Percentiles rank a stretch among this genome's conserved stretches.
phyloP scores from a whole-genome alignment of 139 green algal species.

The Chlorella sp. region DNA sequence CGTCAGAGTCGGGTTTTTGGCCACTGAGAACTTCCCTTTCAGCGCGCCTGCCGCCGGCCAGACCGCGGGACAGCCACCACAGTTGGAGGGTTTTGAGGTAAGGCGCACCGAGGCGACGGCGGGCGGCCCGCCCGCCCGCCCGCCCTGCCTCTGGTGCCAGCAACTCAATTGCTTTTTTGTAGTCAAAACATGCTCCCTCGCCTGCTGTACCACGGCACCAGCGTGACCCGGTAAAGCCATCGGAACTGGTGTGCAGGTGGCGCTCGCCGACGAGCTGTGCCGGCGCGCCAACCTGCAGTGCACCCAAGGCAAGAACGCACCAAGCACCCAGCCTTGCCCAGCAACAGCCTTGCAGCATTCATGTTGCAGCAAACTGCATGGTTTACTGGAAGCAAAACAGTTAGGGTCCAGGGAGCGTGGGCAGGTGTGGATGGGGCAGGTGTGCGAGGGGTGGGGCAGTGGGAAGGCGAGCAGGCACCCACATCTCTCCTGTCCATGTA shows the following conservation, averaged over 20 bases:
- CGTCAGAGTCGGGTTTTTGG: neutral
- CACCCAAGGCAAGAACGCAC: neutral
- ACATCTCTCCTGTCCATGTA: too few species aligned
- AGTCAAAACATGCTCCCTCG: too few species aligned
- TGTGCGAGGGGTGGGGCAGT: too few species aligned
- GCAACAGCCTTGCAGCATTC: neutral
- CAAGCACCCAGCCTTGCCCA: neutral
- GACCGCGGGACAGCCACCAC: neutral
- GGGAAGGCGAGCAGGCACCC: too few species aligned
- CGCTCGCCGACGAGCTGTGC: conserved; percentile 3
- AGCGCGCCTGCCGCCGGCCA: neutral
- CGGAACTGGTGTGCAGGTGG: neutral
- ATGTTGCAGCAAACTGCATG: neutral
- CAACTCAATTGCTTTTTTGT: too few species aligned
- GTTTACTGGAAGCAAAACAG: neutral
- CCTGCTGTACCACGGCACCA: too few species aligned
- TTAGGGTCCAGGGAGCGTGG: neutral
- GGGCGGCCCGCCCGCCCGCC: too few species aligned
- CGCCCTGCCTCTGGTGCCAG: too few species aligned
- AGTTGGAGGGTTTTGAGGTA: conserved; percentile 3
- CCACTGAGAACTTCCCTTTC: neutral
- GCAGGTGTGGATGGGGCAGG: too few species aligned
- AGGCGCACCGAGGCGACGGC: neutral
- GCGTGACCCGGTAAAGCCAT: too few species aligned
- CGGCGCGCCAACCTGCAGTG: neutral